Base-by-base conservation (phyloP, 2,329 filamentous ascomycete species). In the Seiridium unicorne region DNA sequence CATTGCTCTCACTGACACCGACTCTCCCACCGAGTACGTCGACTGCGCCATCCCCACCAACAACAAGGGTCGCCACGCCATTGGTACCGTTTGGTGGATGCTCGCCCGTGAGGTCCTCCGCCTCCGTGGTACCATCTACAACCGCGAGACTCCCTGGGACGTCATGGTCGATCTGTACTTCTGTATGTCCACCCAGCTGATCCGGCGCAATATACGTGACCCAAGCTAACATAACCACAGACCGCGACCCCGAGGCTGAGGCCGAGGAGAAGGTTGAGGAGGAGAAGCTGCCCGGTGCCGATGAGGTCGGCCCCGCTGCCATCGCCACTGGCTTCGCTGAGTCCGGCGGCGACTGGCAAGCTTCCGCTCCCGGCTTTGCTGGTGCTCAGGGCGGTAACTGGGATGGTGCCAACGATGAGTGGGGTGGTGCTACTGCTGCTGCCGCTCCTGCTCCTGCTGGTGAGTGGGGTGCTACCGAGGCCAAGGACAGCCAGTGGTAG, bases 101-200 rank as follows among this genome's bases (percentile, higher is more conserved):
- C 88, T 99, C 72, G 94, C 95, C 79, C 95, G 95, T 87, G 95
- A 99, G 89, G 94, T 99, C 79, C 93, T 99, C 81, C 93, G 96
- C 78, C 93, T 99, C 76, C 93, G 95, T 74, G 95, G 96, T 73
- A 98, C 93, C 76, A 92, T 99, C 77, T 90, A 92, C 78, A 92
- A 87, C 86, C 93, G 95, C 79, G 95, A 99, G 84, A 89, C 90
- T 65, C 91, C 96, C 79, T 99, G 95, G 95, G 95, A 99, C 78
- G 90, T 96, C 82, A 98, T 99, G 89, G 92, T 96, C 75, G 95
- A 99, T 89, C 84, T 99, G 75, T 99, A 99, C 92, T 99, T 99
- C 90, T 97, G 84, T 87, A 85, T 69, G 84, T 83, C 8, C 9
- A 34, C 51, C 9, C 51, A 35, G 34, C 18, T 5, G 8, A 31